A percentile compares a stretch with the other conserved stretches of the same genome.
Evolutionary conservation across 805 yeast species (phyloP).

Genomic region (Cyberlindnera subsufficiens): DNA sequence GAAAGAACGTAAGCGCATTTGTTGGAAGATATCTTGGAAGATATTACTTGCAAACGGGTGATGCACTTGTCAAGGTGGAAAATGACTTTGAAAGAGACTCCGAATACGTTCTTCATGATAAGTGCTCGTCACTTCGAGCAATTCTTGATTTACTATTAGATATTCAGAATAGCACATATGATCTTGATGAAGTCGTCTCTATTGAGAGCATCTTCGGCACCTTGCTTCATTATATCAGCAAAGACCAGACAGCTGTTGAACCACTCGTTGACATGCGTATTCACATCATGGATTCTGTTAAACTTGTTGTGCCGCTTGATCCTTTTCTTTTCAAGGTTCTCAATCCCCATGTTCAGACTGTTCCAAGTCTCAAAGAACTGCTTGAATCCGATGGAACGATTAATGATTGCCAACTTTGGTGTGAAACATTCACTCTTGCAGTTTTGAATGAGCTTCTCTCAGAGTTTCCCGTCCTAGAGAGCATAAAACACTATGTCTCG

Average conservation of each 20-base stretch:
- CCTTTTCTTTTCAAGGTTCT: conserved; percentile 11
- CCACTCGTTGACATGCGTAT: conserved; percentile 8
- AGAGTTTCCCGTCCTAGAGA: background rate
- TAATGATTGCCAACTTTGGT: conserved; percentile 9
- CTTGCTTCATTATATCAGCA: conserved; percentile 26
- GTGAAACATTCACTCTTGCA: conserved; percentile 6
- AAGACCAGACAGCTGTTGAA: conserved; percentile 7
- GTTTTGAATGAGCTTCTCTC: conserved; percentile 4
- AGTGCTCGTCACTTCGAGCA: conserved; percentile 22
- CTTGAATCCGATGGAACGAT: background rate
- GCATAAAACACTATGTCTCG: conserved; percentile 8
- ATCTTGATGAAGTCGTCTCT: conserved; percentile 20
- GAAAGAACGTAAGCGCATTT: conserved; percentile 7
- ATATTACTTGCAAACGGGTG: conserved; percentile 17
- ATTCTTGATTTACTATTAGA: conserved; percentile 24
- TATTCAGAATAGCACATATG: conserved; percentile 6
- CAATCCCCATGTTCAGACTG: background rate
- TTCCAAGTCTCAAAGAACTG: background rate
- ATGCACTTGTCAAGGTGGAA: conserved; percentile 1
- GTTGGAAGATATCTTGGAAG: conserved; percentile 18
- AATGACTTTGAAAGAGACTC: conserved; percentile 6
- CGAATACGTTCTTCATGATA: conserved; percentile 15
- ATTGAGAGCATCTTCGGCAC: conserved; percentile 38
- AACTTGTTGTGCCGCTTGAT: conserved; percentile 10
- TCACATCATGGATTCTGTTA: conserved; percentile 9